phyloP scores from a whole-genome alignment of 371 early-diverging fungal genomes.

The Fennellomyces sp. region DNA sequence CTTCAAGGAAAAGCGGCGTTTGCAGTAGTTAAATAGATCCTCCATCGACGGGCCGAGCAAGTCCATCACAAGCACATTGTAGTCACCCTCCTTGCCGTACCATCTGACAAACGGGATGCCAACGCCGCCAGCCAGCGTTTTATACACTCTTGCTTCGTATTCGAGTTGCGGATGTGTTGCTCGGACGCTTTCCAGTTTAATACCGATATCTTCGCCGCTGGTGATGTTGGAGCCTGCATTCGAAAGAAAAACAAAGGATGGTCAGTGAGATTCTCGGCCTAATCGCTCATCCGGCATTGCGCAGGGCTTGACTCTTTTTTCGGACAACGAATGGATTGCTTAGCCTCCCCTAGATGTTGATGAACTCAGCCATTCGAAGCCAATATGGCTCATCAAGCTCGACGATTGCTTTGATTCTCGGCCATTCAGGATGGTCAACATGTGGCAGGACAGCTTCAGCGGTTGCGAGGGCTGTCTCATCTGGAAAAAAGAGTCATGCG shows the following conservation, averaged over 20 bases:
- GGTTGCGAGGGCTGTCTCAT: not conserved
- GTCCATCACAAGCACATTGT: slow-evolving; percentile 97
- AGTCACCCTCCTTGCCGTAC: slow-evolving; percentile 93
- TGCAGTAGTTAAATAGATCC: slow-evolving; percentile 98
- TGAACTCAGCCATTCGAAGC: too few relatives aligned
- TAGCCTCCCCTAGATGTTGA: too few relatives aligned
- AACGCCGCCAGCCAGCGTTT: slow-evolving; percentile 92
- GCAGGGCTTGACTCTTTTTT: too few relatives aligned
- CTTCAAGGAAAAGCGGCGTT: slow-evolving; percentile 96
- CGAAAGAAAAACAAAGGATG: slow-evolving; percentile 1
- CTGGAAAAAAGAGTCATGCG: not conserved
- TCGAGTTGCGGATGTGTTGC: slow-evolving; percentile 97
- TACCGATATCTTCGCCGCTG: slow-evolving; percentile 94
- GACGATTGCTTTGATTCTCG: too few relatives aligned
- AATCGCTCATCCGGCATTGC: not conserved
- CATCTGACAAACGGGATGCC: slow-evolving; percentile 96
- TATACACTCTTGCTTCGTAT: slow-evolving; percentile 96
- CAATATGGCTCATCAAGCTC: too few relatives aligned
- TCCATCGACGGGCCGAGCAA: slow-evolving; percentile 98
- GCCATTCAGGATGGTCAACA: too few relatives aligned
- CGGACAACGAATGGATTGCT: too few relatives aligned
- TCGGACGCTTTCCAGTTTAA: slow-evolving; percentile 91
- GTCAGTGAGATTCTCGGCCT: not conserved
- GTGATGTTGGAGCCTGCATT: slow-evolving; percentile 84
- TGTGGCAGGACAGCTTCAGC: too few relatives aligned